phyloP scores from a whole-genome alignment of 352 stramenopile species.

The Blastocystis sp. region DNA sequence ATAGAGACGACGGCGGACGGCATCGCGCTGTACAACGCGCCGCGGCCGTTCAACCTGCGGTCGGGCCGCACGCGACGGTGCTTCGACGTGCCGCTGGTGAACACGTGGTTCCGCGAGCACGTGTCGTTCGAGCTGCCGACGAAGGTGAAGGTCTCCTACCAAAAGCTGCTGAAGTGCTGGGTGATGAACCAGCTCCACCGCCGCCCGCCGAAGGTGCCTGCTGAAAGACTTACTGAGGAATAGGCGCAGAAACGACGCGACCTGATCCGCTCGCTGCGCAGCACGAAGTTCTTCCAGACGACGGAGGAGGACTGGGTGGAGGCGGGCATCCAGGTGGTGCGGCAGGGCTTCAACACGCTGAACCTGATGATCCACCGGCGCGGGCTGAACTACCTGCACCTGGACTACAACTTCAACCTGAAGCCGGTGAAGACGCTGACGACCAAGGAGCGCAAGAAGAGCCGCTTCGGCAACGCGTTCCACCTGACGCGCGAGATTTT shows the following conservation, averaged over 20 bases:
- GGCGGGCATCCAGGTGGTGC: conserved; percentile 92
- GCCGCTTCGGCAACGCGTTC: conserved; percentile 89
- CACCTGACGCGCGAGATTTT: conserved; percentile 95
- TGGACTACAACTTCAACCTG: conserved; percentile 99
- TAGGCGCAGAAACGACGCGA: conserved; percentile 89
- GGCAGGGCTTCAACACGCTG: conserved; percentile 99
- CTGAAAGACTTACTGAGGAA: conserved; percentile 79
- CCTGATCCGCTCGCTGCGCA: conserved; percentile 96
- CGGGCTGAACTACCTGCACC: conserved; percentile 97
- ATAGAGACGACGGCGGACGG: conserved; percentile 89
- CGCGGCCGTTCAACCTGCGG: conserved; percentile 92
- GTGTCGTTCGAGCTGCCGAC: conserved; percentile 93
- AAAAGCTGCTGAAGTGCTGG: conserved; percentile 99
- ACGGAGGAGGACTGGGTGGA: conserved; percentile 99
- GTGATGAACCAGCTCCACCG: conserved; percentile 95
- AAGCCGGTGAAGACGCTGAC: conserved; percentile 99
- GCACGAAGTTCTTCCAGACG: conserved; percentile 99
- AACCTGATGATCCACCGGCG: conserved; percentile 99
- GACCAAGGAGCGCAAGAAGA: conserved; percentile 99
- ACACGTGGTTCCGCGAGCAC: conserved; percentile 97
- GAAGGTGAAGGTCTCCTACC: conserved; percentile 99
- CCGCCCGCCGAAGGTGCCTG: conserved; percentile 73
- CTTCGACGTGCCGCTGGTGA: conserved; percentile 96
- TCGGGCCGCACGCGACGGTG: conserved; percentile 88
- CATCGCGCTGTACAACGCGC: conserved; percentile 96